phyloP scores from a whole-genome alignment of 2,329 filamentous ascomycete species.

The Sclerotinia nivalis region DNA sequence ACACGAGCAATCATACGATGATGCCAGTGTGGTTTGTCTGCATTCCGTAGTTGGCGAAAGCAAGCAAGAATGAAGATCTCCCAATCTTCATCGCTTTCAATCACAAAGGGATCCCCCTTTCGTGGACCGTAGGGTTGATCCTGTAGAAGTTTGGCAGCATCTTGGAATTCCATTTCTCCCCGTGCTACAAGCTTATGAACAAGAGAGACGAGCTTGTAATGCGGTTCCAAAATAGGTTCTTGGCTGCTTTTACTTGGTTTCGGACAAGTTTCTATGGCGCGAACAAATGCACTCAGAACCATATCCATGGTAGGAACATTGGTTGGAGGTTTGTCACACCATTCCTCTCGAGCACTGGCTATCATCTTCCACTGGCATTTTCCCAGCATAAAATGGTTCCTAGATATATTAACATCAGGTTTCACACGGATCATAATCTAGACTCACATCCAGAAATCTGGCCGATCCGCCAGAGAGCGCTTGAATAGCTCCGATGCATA shows the following conservation, averaged over 20 bases:
- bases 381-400: slow-evolving; percentile 66
- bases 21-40: slow-evolving; percentile 75
- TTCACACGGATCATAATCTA: not conserved
- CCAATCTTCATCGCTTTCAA: slow-evolving; percentile 52
- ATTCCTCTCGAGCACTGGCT: slow-evolving; percentile 47
- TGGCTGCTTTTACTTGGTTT: slow-evolving; percentile 58
- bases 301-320: slow-evolving; percentile 42
- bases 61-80: slow-evolving; percentile 56
- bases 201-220: slow-evolving; percentile 69
- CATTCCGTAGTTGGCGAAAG: slow-evolving; percentile 41
- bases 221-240: slow-evolving; percentile 70
- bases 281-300: slow-evolving; percentile 57
- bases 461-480: slow-evolving; percentile 57
- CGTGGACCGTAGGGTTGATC: slow-evolving; percentile 38
- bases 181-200: slow-evolving; percentile 63
- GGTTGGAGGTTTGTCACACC: slow-evolving; percentile 42
- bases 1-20: slow-evolving; percentile 68
- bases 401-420: slow-evolving; percentile 40
- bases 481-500: slow-evolving; percentile 62
- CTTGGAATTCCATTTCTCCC: slow-evolving; percentile 33
- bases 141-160: slow-evolving; percentile 42
- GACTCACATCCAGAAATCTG: slow-evolving; percentile 63
- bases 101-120: slow-evolving; percentile 38
- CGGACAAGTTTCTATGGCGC: slow-evolving; percentile 62
- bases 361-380: slow-evolving; percentile 76